Conservation (phyloP, 2,329 filamentous ascomycete species). For the Aspergillus sojae region DNA sequence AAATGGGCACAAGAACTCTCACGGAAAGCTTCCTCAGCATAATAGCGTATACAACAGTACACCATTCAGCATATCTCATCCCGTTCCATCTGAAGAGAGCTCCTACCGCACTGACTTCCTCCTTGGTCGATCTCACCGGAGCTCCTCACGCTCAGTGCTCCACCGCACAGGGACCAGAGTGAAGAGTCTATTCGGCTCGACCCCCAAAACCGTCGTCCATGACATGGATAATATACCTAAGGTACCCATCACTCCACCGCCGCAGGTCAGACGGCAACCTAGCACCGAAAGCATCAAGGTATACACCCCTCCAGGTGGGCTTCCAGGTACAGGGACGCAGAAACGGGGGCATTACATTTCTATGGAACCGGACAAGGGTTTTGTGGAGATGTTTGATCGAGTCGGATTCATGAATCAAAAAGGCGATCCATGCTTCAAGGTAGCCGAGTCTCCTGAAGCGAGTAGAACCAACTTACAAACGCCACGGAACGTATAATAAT, state of each 20-base stretch:
- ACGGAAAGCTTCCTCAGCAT: constrained; percentile 28
- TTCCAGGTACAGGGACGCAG: constrained; percentile 29
- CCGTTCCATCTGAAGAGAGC: constrained; percentile 46
- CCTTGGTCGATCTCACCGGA: constrained; percentile 30
- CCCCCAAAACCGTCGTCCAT: constrained; percentile 18
- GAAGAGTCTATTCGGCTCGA: constrained; percentile 38
- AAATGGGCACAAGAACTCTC: constrained; percentile 19
- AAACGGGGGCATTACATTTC: constrained; percentile 31
- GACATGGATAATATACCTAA: constrained; percentile 24
- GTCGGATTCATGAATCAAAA: constrained; percentile 36
- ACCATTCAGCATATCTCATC: constrained; percentile 44
- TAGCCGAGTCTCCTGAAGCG: constrained; percentile 24
- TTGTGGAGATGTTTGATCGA: constrained; percentile 42
- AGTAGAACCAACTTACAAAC: constrained; percentile 7
- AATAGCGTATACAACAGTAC: constrained; percentile 36
- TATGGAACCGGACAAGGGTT: constrained; percentile 37
- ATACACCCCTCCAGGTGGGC: constrained; percentile 45
- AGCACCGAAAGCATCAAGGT: constrained; percentile 52
- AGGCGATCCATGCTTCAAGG: constrained; percentile 33
- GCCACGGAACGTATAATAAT: neutral
- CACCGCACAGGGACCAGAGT: constrained; percentile 40
- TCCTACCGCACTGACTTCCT: constrained; percentile 50
- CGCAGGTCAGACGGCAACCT: constrained; percentile 28
- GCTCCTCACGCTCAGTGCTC: constrained; percentile 35
- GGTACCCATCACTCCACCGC: constrained; percentile 26